phyloP scores from a whole-genome alignment of 2,329 filamentous ascomycete species.

The Neonectria faginata region DNA sequence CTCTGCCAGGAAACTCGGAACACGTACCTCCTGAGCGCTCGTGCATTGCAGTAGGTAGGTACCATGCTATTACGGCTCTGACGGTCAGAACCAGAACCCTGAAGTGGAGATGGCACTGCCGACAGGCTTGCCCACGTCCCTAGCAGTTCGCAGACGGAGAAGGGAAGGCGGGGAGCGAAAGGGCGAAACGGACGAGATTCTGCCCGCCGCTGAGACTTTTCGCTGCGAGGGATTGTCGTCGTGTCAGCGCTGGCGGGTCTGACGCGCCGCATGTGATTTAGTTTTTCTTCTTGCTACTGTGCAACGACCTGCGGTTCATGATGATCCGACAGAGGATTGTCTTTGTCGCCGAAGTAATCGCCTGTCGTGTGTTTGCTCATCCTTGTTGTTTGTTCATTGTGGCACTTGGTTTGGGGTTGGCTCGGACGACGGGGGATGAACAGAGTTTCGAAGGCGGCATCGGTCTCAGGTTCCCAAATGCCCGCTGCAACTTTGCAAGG shows the following conservation, averaged over 20 bases:
- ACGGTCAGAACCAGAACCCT: constrained; percentile 39
- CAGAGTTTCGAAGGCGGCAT: constrained; percentile 12
- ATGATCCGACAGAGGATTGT: constrained; percentile 12
- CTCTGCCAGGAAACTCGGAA: constrained; percentile 20
- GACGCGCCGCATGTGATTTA: background rate
- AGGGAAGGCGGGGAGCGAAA: constrained; percentile 8
- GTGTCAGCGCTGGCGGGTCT: constrained; percentile 18
- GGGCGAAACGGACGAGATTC: background rate
- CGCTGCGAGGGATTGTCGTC: constrained; percentile 15
- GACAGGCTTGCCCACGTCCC: constrained; percentile 23
- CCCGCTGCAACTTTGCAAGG: constrained; percentile 9
- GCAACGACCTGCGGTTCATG: background rate
- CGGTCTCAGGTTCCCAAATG: background rate
- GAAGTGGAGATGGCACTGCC: constrained; percentile 35
- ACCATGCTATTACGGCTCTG: constrained; percentile 17
- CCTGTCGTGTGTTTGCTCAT: constrained; percentile 10
- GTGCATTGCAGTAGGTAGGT: constrained; percentile 30
- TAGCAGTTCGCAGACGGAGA: constrained; percentile 28
- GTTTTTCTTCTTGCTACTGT: background rate
- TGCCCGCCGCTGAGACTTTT: constrained; percentile 12
- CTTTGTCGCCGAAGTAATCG: background rate
- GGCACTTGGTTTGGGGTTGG: constrained; percentile 1
- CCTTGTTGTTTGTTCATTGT: constrained; percentile 15
- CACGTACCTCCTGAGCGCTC: constrained; percentile 18
- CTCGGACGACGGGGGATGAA: constrained; percentile 2